Conservation (phyloP, 2,329 filamentous ascomycete genomes). For the Geosmithia morbida region DNA sequence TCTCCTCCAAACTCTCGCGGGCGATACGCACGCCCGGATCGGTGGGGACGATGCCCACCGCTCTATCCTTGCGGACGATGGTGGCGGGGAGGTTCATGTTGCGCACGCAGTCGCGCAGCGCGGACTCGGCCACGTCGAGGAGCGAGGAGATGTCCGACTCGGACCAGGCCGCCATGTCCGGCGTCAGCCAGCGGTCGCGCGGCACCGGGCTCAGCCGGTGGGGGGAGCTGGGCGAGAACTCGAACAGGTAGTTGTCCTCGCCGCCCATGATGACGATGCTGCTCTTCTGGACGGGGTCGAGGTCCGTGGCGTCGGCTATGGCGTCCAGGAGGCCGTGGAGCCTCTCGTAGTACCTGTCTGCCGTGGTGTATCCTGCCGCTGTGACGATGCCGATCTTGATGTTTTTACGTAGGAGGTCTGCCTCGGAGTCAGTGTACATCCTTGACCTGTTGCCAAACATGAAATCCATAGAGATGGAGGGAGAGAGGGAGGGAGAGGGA, state of each 20-base stretch:
- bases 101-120: conserved; percentile 66
- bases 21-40: conserved; percentile 53
- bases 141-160: conserved; percentile 63
- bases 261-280: conserved; percentile 88
- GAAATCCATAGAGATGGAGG: too few relatives aligned
- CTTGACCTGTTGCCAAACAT: too few relatives aligned
- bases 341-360: conserved; percentile 71
- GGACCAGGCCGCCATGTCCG: conserved; percentile 65
- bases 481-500: background rate
- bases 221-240: conserved; percentile 50
- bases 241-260: conserved; percentile 91
- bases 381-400: conserved; percentile 92
- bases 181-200: conserved; percentile 55
- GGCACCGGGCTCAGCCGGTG: conserved; percentile 56
- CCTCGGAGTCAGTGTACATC: background rate
- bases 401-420: conserved; percentile 58
- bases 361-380: conserved; percentile 85
- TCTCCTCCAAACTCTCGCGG: conserved; percentile 87
- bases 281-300: conserved; percentile 54
- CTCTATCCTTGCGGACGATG: conserved; percentile 77
- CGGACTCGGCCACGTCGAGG: conserved; percentile 79
- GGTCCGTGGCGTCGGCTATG: conserved; percentile 41
- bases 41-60: conserved; percentile 59
- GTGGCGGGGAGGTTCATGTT: conserved; percentile 67
- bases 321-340: conserved; percentile 78